phyloP scores from a whole-genome alignment of 2,329 filamentous ascomycete species.

The Teratosphaeria gauchensis region DNA sequence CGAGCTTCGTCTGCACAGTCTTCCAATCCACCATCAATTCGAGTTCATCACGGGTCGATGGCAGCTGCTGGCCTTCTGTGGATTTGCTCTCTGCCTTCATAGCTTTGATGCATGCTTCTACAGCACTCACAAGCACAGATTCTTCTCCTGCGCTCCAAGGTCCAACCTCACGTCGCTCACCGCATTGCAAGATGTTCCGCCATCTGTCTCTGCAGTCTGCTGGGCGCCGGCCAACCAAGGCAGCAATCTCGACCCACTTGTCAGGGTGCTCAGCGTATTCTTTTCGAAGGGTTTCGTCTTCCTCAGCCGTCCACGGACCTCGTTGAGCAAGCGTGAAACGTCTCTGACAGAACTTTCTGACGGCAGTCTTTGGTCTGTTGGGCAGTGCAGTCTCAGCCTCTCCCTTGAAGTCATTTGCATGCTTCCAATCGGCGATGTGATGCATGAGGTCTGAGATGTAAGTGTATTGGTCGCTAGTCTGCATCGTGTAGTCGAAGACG shows the following conservation, averaged over 20 bases:
- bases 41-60: slow-evolving; percentile 32
- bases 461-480: background rate
- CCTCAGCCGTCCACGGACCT: slow-evolving; percentile 49
- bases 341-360: slow-evolving; percentile 44
- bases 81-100: slow-evolving; percentile 28
- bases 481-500: slow-evolving; percentile 14
- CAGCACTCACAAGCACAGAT: slow-evolving; percentile 39
- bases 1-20: slow-evolving; percentile 53
- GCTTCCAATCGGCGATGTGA: slow-evolving; percentile 18
- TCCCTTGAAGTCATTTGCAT: slow-evolving; percentile 23
- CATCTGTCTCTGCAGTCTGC: slow-evolving; percentile 62
- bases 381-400: slow-evolving; percentile 22
- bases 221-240: slow-evolving; percentile 52
- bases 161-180: slow-evolving; percentile 42
- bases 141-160: slow-evolving; percentile 56
- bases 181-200: slow-evolving; percentile 56
- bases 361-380: slow-evolving; percentile 23
- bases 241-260: slow-evolving; percentile 54
- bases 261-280: slow-evolving; percentile 41
- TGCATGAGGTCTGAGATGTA: slow-evolving; percentile 9
- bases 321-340: slow-evolving; percentile 56
- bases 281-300: slow-evolving; percentile 46
- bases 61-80: slow-evolving; percentile 13
- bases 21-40: slow-evolving; percentile 56
- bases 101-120: slow-evolving; percentile 43